Evolutionary conservation across 495 filamentous ascomycete genomes (phyloP).

Genomic region (Gamarada debralockiae): DNA sequence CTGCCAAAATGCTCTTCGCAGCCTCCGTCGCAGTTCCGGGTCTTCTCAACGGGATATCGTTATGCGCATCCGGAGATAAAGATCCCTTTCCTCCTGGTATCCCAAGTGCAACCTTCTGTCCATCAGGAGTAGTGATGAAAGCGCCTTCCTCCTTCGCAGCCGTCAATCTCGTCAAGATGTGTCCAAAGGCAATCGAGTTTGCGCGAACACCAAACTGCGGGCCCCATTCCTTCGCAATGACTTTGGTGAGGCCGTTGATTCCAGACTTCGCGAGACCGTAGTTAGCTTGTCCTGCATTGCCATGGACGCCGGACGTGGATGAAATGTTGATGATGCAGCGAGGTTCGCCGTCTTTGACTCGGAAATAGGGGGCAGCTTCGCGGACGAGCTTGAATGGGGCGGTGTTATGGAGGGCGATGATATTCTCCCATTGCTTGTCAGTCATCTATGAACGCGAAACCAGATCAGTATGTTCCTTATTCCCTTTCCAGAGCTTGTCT

Average conservation of each 20-base stretch:
- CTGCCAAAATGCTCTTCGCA: slow-evolving; percentile 71
- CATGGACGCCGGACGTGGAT: slow-evolving; percentile 73
- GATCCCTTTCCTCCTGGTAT: slow-evolving; percentile 46
- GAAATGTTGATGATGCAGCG: slow-evolving; percentile 79
- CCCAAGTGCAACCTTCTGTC: slow-evolving; percentile 71
- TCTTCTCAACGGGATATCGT: slow-evolving; percentile 73
- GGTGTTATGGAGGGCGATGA: slow-evolving; percentile 73
- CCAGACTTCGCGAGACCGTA: slow-evolving; percentile 82
- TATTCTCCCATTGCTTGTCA: slow-evolving; percentile 88
- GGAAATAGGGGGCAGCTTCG: slow-evolving; percentile 78
- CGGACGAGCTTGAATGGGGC: slow-evolving; percentile 80
- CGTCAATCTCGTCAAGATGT: slow-evolving; percentile 73
- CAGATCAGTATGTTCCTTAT: slow-evolving; percentile 6
- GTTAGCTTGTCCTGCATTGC: slow-evolving; percentile 83
- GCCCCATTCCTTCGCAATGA: slow-evolving; percentile 91
- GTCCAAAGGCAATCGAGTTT: slow-evolving; percentile 80
- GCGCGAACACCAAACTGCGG: slow-evolving; percentile 77
- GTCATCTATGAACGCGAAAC: slow-evolving; percentile 53
- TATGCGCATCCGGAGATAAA: slow-evolving; percentile 35
- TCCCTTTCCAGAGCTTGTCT: background rate
- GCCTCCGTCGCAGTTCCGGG: slow-evolving; percentile 76
- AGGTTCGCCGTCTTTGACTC: slow-evolving; percentile 75
- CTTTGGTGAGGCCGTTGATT: slow-evolving; percentile 73
- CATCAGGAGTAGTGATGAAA: slow-evolving; percentile 70
- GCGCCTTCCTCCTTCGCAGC: slow-evolving; percentile 76